Base-by-base conservation (phyloP, 768 basidiomycete genomes). In the Pholiota microspora region DNA sequence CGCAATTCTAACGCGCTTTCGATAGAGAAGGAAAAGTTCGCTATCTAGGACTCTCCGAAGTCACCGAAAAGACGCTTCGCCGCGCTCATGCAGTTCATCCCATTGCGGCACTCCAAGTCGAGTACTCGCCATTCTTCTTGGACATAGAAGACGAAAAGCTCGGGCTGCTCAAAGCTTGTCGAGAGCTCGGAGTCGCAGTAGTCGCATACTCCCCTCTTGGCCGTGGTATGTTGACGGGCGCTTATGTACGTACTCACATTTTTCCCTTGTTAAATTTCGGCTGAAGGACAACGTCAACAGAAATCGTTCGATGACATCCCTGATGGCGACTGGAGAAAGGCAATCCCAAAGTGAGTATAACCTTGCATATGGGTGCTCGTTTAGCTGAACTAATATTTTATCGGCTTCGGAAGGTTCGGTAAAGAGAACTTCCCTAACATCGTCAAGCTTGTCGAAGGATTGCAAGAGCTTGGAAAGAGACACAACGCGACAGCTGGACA, bases 41-140 rank as follows among this genome's bases (percentile, higher is more conserved):
- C 56, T 72, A 78, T 60, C 58, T 84, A 5, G 81, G 82, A 1
- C 71, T 83, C 25, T 82, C 79, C n/a, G 83, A 84, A 59, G 69
- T 73, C 51, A 76, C 76, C 0, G 71, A 73, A 0, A 53, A 55
- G 1, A 77, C 77, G 6, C 68, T 83, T n/a, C 76, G 79, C 10
- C 76, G 82, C 7, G 82, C 81, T 12, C 73, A 73, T 40, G 74
- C 75, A 1, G 66, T 82, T 2, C 81, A 82, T 49, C 78, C 78
- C 2, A 80, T 82, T 21, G 55, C 77, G 0, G 76, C 78, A 0
- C 64, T 81, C 13, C 77, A 82, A 64, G 68, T 80, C 24, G 79
- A 82, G 55, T 82, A 80, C 56, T 78, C 77, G 1, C 74, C 80
- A 1, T 79, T 81, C 64, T 73, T 72, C 8, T 69, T 81, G 4